A percentile compares a stretch with the other conserved stretches of the same genome.
phyloP scores from a whole-genome alignment of 108 stramenopile species.

The Asterionellopsis glacialis region DNA sequence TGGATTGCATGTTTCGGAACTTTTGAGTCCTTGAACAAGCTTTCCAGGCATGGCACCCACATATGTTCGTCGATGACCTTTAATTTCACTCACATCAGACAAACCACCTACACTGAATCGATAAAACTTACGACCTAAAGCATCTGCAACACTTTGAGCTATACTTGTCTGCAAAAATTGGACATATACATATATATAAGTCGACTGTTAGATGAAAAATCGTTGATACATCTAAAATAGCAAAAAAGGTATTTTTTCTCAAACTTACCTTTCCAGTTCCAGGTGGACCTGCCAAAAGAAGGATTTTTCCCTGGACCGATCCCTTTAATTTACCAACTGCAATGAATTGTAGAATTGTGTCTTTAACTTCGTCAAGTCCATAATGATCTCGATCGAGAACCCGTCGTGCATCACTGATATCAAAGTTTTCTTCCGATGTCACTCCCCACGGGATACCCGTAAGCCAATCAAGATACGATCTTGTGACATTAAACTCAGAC shows the following conservation, averaged over 20 bases:
- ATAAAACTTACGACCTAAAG: slow-evolving; percentile 92
- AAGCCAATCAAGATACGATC: slow-evolving; percentile 96
- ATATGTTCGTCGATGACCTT: slow-evolving; percentile 98
- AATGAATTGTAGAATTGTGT: slow-evolving; percentile 96
- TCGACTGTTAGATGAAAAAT: background rate
- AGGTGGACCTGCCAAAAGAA: slow-evolving; percentile 94
- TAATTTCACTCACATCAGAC: slow-evolving; percentile 93
- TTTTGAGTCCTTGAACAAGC: slow-evolving; percentile 92
- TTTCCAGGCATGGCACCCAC: slow-evolving; percentile 99
- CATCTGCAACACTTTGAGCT: slow-evolving; percentile 88
- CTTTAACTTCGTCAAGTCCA: slow-evolving; percentile 95
- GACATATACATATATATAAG: too few relatives aligned
- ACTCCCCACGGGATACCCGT: slow-evolving; percentile 92
- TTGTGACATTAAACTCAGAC: slow-evolving; percentile 93
- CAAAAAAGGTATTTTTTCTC: slow-evolving; percentile 3
- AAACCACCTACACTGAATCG: slow-evolving; percentile 97
- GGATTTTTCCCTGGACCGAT: slow-evolving; percentile 91
- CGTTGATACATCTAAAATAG: background rate
- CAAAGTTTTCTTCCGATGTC: slow-evolving; percentile 83
- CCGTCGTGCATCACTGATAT: slow-evolving; percentile 63
- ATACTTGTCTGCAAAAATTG: slow-evolving; percentile 83
- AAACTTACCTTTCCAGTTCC: slow-evolving; percentile 58
- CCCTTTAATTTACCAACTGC: slow-evolving; percentile 95
- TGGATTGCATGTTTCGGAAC: slow-evolving; percentile 80
- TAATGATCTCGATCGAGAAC: slow-evolving; percentile 92